Evolutionary conservation across 352 stramenopile genomes (phyloP).

Genomic region (Phytophthora fragariaefolia): DNA sequence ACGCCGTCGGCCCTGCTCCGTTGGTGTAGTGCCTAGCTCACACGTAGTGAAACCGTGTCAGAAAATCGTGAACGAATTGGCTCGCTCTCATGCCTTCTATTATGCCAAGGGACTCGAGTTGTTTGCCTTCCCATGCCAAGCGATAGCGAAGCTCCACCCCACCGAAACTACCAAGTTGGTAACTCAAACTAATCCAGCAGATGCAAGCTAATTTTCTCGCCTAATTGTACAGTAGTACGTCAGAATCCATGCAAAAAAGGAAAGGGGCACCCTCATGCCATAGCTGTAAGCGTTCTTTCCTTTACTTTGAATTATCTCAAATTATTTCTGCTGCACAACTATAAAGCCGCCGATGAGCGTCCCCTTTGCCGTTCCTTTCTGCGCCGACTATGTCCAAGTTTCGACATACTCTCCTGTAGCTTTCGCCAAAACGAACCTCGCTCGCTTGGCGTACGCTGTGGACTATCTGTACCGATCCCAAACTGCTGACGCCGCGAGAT

Average conservation of each 20-base stretch:
- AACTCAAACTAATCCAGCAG: slow-evolving; percentile 17
- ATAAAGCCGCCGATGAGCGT: slow-evolving; percentile 32
- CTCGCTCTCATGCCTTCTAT: slow-evolving; percentile 77
- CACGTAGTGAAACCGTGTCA: slow-evolving; percentile 14
- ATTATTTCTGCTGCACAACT: slow-evolving; percentile 14
- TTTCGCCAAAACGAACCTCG: slow-evolving; percentile 79
- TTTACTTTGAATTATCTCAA: slow-evolving; percentile 4
- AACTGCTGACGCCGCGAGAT: slow-evolving; percentile 76
- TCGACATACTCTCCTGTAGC: slow-evolving; percentile 72
- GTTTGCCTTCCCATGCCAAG: slow-evolving; percentile 63
- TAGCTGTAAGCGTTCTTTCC: slow-evolving; percentile 2
- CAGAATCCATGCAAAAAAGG: too few relatives aligned
- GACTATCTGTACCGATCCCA: slow-evolving; percentile 66
- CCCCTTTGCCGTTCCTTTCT: slow-evolving; percentile 57
- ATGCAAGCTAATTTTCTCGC: slow-evolving; percentile 18
- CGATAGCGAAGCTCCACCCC: slow-evolving; percentile 45
- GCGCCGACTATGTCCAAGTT: slow-evolving; percentile 61
- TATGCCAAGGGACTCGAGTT: slow-evolving; percentile 79
- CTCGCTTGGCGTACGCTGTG: slow-evolving; percentile 41
- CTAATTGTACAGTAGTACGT: too few relatives aligned
- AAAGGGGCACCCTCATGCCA: too few relatives aligned
- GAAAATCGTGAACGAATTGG: slow-evolving; percentile 80
- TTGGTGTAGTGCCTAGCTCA: neutral
- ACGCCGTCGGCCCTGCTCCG: neutral
- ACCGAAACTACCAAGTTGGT: slow-evolving; percentile 17